Percentiles rank a stretch among this genome's conserved stretches.
Conservation (phyloP, 2,329 filamentous ascomycete genomes). For the Leptoxyphium fumago region DNA sequence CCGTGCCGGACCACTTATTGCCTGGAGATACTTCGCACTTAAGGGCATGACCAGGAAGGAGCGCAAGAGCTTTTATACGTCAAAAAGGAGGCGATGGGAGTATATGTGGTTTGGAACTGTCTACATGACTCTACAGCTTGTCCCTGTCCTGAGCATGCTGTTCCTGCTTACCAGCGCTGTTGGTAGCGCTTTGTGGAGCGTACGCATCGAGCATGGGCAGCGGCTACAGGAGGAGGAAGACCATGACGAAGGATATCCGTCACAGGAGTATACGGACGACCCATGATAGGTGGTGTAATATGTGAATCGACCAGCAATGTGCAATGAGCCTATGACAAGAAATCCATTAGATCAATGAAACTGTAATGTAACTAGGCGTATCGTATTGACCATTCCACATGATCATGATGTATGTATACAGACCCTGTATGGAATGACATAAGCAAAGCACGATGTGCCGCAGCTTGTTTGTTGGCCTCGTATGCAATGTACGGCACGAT, state of each 20-base stretch:
- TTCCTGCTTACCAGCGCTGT: constrained; percentile 79
- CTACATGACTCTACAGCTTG: constrained; percentile 70
- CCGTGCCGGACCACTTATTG: constrained; percentile 72
- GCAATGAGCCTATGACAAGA: no score
- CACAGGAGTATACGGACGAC: constrained; percentile 18
- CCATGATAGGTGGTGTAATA: no score
- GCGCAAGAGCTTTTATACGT: constrained; percentile 52
- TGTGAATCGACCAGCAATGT: no score
- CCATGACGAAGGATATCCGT: constrained; percentile 9
- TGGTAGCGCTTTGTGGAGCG: constrained; percentile 76
- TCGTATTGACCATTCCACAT: no score
- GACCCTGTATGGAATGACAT: no score
- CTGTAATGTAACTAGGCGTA: no score
- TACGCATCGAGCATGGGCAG: constrained; percentile 52
- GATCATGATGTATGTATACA: no score
- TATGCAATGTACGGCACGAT: no score
- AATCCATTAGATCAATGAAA: no score
- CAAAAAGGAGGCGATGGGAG: constrained; percentile 52
- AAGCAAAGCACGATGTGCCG: no score
- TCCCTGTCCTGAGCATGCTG: constrained; percentile 84
- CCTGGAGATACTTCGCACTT: constrained; percentile 81
- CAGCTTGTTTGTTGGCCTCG: no score
- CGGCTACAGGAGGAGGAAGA: constrained; percentile 1
- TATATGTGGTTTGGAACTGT: constrained; percentile 90
- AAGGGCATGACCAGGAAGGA: constrained; percentile 60